phyloP scores from a whole-genome alignment of 2,329 filamentous ascomycete genomes.

The Tothia fuscella region DNA sequence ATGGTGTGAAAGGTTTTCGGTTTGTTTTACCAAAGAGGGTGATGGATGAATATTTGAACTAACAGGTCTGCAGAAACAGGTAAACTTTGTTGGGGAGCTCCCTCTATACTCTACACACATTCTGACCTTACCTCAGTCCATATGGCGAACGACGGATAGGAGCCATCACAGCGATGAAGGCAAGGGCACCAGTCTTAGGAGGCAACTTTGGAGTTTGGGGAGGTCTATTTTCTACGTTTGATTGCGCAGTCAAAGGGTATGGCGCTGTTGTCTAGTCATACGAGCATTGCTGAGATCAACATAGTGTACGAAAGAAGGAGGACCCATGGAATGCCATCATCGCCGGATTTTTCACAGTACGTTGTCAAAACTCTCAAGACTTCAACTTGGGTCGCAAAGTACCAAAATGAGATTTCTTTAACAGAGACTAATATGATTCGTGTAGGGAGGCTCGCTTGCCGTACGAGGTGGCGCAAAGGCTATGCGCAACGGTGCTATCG shows the following conservation, averaged over 20 bases:
- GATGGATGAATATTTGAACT: not conserved
- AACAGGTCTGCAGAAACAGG: constrained; percentile 21
- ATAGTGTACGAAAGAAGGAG: constrained; percentile 69
- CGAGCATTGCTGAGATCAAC: too few species aligned
- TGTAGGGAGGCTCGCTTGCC: constrained; percentile 58
- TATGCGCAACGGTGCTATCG: constrained; percentile 89
- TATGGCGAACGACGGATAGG: constrained; percentile 94
- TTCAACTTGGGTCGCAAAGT: not conserved
- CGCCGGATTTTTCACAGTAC: constrained; percentile 87
- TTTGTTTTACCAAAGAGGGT: constrained; percentile 31
- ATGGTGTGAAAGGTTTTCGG: constrained; percentile 89
- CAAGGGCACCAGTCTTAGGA: constrained; percentile 86
- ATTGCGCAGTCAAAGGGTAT: constrained; percentile 80
- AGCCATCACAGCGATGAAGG: constrained; percentile 91
- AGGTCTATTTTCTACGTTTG: constrained; percentile 88
- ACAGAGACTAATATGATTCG: not conserved
- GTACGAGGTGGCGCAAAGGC: constrained; percentile 86
- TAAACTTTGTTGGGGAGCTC: not conserved
- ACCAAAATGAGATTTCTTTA: not conserved
- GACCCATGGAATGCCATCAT: constrained; percentile 98
- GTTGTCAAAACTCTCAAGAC: too few species aligned
- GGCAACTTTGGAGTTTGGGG: constrained; percentile 99
- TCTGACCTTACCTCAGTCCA: constrained; percentile 27
- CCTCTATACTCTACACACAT: constrained; percentile 12
- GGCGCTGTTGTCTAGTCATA: too few species aligned